Base-by-base conservation (phyloP, 371 early-diverging fungal species). In the Mucor mucedo region DNA sequence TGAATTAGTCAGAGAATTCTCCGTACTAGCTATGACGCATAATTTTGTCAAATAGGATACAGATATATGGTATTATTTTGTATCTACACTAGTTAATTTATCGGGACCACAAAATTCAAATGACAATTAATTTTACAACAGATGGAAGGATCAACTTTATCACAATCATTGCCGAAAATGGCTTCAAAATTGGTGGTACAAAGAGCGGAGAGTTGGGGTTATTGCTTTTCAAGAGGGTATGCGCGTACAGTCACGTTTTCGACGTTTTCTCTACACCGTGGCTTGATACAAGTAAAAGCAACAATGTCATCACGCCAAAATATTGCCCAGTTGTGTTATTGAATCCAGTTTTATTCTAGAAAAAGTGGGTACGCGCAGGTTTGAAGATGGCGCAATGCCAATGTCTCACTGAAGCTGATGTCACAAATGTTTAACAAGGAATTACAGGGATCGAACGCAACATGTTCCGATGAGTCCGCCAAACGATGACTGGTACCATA, bases 241-340 rank as follows among this genome's bases (percentile, higher is more conserved):
- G n/a, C n/a, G n/a, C n/a, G n/a, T n/a, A n/a, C n/a, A n/a, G n/a
- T n/a, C n/a, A n/a, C n/a, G n/a, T n/a, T n/a, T n/a, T n/a, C n/a
- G n/a, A n/a, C n/a, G 3, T 28, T 8, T 50, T 30, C 9, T 50
- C 30, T 4, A 40, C 55, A 55, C 4, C 28, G 1, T 6, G 29
- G 40, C 10, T 27, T 28, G 45, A 56, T 11, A n/a, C 57, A 56
- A 30, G 57, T 56, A 2, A 56, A 14, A 2, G 41, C 57, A 6
- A 56, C 2, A n/a, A 30, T 44, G 6, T 29, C 32, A 3, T 44
- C 14, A 4, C 14, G 11, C 57, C 57, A 56, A 28, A 13, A 9
- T 2, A 56, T 42, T 4, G 16, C 57, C 0, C 45, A 45, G 14
- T 56, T 32, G 29, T 56, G 57, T 3, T n/a, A 30, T 2, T 9